Evolutionary conservation across 1,139 yeast genomes (phyloP).

Genomic region (Pichia inconspicua): DNA sequence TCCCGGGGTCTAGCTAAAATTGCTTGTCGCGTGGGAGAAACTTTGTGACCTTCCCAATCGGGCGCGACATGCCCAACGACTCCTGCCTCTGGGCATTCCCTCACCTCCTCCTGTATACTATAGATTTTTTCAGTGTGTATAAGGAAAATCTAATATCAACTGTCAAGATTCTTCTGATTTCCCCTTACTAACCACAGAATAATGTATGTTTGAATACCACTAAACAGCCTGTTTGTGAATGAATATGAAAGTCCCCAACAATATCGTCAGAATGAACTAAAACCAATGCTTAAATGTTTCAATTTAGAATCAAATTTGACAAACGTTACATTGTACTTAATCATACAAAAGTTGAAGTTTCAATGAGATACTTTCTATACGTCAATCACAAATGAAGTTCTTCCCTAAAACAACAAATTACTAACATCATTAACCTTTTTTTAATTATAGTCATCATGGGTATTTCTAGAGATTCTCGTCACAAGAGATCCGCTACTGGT

Average conservation of each 20-base stretch:
- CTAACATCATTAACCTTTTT: conserved; percentile 3
- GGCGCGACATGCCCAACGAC: background rate
- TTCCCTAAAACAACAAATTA: background rate
- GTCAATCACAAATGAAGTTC: background rate
- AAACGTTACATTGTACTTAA: background rate
- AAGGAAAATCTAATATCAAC: background rate
- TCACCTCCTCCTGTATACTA: background rate
- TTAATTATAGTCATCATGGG: conserved; percentile 56
- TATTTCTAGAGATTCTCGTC: conserved; percentile 99
- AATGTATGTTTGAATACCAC: conserved; percentile 12
- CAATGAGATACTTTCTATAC: too few relatives aligned
- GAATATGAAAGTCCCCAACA: background rate
- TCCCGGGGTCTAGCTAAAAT: conserved; percentile 1
- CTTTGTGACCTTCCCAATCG: background rate
- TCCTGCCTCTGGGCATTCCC: background rate
- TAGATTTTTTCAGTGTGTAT: background rate
- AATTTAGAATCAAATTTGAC: background rate
- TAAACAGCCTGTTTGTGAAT: background rate
- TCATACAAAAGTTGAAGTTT: too few relatives aligned
- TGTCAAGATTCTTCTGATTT: background rate
- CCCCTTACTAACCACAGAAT: conserved; percentile 9
- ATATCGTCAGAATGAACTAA: too few relatives aligned
- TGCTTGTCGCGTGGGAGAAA: background rate
- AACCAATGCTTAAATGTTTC: too few relatives aligned
- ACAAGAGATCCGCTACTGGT: conserved; percentile 99